Evolutionary conservation across 768 basidiomycete species (phyloP), one percentile per base, ranked within the genome.

Genomic region (Kwoniella dejecticola): DNA sequence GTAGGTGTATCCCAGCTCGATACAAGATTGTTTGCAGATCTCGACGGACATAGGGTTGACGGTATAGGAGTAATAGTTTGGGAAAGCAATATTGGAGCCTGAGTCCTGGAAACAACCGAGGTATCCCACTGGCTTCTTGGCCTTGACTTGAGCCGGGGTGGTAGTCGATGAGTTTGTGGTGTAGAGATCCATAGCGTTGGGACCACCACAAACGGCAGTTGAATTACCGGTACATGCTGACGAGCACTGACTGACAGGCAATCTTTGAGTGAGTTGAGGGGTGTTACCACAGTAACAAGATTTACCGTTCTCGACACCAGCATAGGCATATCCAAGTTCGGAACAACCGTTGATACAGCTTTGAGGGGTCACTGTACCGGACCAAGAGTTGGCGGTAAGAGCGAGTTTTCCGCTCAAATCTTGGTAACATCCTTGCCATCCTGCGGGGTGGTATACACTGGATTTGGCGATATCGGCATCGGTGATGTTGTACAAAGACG

Each of bases 401-500:
- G 59, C 64, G 26, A 60, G 36, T 40, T 26, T 44, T 24, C 52
- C 63, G 30, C 33, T 49, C 46, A 52, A 31, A 53, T 63, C 59
- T 44, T 61, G 56, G 50, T 58, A 63, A 58, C 62, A 63, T 26
- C 62, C 69, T 29, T 60, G 63, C 63, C 68, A 71, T 21, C 63
- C 60, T 3, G 50, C 48, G 4, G 62, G 62, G 57, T 66, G 67
- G 27, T 57, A 31, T 21, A 49, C 44, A 23, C 12, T 10, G 15
- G 30, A 40, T 36, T 54, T 30, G 12, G 36, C 52, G 46, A 56
- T 47, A 21, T 46, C 38, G 47, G 68, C 54, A 31, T 54, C 60
- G 46, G 68, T 58, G 55, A 72, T 61, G 40, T 76, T 71, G 59
- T 64, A 72, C 17, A 76, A 59, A 17, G 52, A 63, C 8, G 61